Evolutionary conservation across 768 basidiomycete species (phyloP).

Genomic region (Podaxis sp.): DNA sequence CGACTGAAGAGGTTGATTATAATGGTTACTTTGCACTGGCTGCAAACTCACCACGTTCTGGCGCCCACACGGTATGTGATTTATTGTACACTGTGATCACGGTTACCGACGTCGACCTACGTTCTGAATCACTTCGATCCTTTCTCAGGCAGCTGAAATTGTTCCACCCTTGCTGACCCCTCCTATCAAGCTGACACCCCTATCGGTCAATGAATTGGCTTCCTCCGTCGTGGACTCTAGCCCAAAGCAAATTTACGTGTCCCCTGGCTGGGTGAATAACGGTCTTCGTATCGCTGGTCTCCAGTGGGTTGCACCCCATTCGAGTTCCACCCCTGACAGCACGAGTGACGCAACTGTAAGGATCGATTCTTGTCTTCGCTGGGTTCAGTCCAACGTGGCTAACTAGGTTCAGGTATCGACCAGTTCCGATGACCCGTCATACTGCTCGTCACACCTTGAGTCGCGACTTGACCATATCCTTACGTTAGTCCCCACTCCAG

Average conservation of each 20-base stretch:
- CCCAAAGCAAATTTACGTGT: not conserved
- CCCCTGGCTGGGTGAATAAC: not conserved
- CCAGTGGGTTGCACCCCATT: not conserved
- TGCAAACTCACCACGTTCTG: not conserved
- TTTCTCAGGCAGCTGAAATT: not conserved
- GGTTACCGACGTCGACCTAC: not conserved
- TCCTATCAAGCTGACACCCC: not conserved
- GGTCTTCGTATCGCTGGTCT: constrained; percentile 5
- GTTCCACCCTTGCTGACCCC: not conserved
- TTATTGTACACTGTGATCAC: not conserved
- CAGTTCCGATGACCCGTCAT: not conserved
- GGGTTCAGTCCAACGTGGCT: not conserved
- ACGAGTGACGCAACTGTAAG: not conserved
- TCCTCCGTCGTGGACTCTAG: not conserved
- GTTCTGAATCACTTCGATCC: not conserved
- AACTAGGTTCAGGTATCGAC: not conserved
- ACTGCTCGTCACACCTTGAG: not conserved
- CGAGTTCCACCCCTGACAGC: not conserved
- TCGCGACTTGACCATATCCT: not conserved
- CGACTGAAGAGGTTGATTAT: not conserved
- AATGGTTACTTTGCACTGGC: not conserved
- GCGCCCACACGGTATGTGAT: not conserved
- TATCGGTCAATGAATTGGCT: not conserved
- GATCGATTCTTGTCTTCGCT: not conserved
- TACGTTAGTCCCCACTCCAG: not conserved